Percentiles rank a stretch among this genome's conserved stretches.
Conservation (phyloP, 1,284 basidiomycete genomes). For the Rhodotorula sp. region DNA sequence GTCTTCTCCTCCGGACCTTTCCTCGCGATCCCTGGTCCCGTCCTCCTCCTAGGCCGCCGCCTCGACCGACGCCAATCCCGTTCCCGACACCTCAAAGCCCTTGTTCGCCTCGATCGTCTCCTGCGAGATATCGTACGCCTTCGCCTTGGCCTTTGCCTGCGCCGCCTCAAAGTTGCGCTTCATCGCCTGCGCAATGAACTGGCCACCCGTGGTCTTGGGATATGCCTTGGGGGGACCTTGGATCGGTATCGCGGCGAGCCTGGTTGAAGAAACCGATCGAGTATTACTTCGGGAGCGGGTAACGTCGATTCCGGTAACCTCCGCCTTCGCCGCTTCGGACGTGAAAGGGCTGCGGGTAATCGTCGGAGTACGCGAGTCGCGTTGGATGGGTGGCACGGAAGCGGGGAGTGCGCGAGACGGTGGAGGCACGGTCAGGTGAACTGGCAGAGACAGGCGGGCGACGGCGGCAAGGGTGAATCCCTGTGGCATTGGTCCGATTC, state of each 20-base stretch:
- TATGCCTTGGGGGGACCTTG: constrained; percentile 41
- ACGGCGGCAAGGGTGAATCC: neutral
- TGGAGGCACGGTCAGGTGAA: neutral
- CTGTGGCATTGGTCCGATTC: no score
- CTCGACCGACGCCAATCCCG: constrained; percentile 16
- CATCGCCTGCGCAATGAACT: constrained; percentile 43
- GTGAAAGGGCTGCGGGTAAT: no score
- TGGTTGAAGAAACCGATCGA: constrained; percentile 47
- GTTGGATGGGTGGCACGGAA: neutral
- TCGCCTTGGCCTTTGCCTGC: constrained; percentile 13
- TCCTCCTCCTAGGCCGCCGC: neutral
- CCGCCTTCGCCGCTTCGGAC: no score
- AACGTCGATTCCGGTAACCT: no score
- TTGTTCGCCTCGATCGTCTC: constrained; percentile 27
- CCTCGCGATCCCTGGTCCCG: no score
- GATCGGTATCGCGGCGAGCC: constrained; percentile 39
- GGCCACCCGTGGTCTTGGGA: constrained; percentile 17
- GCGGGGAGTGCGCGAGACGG: no score
- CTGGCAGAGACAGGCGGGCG: no score
- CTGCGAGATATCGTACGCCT: constrained; percentile 23
- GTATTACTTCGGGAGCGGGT: constrained; percentile 8
- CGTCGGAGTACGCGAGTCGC: no score
- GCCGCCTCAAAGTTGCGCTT: constrained; percentile 33
- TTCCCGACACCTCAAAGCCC: constrained; percentile 19
- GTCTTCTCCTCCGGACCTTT: no score